Base-by-base conservation (phyloP, 2,329 filamentous ascomycete species). In the Boeremia exigua region DNA sequence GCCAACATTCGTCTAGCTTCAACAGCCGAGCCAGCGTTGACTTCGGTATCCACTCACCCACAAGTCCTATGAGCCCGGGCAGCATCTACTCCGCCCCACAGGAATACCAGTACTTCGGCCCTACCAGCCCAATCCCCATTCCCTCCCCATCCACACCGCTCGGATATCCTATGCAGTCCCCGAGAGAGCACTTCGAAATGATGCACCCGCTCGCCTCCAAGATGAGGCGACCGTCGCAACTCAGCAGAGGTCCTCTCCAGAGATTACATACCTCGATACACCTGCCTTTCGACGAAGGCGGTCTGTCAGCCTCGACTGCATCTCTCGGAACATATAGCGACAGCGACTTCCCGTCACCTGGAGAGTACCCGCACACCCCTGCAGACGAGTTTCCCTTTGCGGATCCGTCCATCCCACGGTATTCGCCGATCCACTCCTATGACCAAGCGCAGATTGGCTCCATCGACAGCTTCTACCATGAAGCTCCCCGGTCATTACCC, bases 311-410 rank as follows among this genome's bases (percentile, higher is more conserved):
- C 17, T 80, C 80, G 4, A 77, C 77, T 7, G 77, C 77, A 44
- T 80, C 79, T 6, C 65, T 79, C 19, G 77, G 77, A 46, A 79
- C 79, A 14, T 81, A 78, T 62, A 77, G 78, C 49, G 79, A 81
- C 54, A 77, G 78, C 50, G 79, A 81, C 56, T 81, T 78, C 54
- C 75, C 77, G 29, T 80, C 79, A 17, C 79, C 79, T 11, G 67
- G 75, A 56, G 79, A 82, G 52, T 81, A 75, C 52, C 78, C 79
- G 15, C 75, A 77, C 10, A 81, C 80, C 15, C 78, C 80, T 25
- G 77, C 78, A 8, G 77, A 78, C 17, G 79, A 79, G 39, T 73
- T 74, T 42, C 68, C 71, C 6, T 77, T 77, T 58, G 66, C 71
- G 36, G 77, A 80, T 30, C 67, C 76, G 38, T 73, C 76, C 15